phyloP scores from a whole-genome alignment of 345 rosid species.

The Gossypium australe region DNA sequence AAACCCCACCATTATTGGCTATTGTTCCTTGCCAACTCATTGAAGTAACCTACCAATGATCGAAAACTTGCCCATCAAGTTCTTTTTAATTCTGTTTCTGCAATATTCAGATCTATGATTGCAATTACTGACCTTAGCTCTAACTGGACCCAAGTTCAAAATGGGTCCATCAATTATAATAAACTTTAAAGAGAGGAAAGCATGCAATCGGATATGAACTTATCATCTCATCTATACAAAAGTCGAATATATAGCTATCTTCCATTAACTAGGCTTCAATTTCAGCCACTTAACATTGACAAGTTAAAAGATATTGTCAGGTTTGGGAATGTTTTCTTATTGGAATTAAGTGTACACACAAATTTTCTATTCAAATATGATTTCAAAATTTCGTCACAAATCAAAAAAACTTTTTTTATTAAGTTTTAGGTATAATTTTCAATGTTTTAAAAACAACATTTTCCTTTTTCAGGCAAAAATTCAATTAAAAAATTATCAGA shows the following conservation, averaged over 20 bases:
- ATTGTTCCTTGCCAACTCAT: conserved; percentile 2
- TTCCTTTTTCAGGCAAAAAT: too few species aligned
- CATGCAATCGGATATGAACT: neutral
- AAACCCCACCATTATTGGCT: conserved; percentile 1
- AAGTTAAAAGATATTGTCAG: neutral
- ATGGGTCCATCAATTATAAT: neutral
- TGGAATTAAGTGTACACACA: too few species aligned
- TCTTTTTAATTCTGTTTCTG: neutral
- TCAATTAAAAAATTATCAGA: too few species aligned
- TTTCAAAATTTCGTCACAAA: too few species aligned
- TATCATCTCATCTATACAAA: neutral
- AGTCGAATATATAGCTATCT: neutral
- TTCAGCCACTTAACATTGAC: neutral
- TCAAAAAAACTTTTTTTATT: too few species aligned
- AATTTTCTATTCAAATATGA: too few species aligned
- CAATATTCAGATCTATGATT: neutral
- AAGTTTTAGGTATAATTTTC: too few species aligned
- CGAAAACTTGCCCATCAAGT: neutral
- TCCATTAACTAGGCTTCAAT: neutral
- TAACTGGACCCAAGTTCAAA: neutral
- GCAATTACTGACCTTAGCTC: neutral
- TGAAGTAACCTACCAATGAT: conserved; percentile 7
- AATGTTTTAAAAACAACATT: too few species aligned
- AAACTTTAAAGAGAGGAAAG: neutral
- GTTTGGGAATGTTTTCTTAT: neutral